A percentile compares a stretch with the other conserved stretches of the same genome.
Evolutionary conservation across 2,329 filamentous ascomycete genomes (phyloP).

Genomic region (Claviceps sp.): DNA sequence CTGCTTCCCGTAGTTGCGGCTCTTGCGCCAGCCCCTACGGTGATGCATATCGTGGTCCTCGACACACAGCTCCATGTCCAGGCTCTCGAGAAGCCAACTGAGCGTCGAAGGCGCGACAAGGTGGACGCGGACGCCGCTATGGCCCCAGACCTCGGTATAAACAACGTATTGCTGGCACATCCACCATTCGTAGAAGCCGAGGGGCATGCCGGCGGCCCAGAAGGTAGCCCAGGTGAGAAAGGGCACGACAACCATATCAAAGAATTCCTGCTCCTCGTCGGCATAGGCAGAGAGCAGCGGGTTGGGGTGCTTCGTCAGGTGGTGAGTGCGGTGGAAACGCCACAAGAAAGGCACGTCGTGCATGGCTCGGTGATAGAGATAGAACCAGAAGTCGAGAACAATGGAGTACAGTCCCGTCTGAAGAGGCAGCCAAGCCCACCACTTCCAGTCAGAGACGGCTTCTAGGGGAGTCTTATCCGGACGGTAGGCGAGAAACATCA

Average conservation of each 20-base stretch:
- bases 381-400: conserved; percentile 30
- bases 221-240: conserved; percentile 23
- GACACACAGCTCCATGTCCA: conserved; percentile 23
- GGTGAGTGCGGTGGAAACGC: conserved; percentile 30
- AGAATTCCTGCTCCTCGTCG: conserved; percentile 26
- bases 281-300: conserved; percentile 17
- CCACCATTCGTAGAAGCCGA: conserved; percentile 34
- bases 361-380: conserved; percentile 23
- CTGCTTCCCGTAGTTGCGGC: conserved; percentile 15
- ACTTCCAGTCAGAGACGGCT: conserved; percentile 4
- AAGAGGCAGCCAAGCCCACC: conserved; percentile 22
- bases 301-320: conserved; percentile 30
- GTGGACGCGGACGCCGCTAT: conserved; percentile 25
- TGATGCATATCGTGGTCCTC: conserved; percentile 29
- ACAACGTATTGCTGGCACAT: conserved; percentile 29
- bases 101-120: conserved; percentile 19
- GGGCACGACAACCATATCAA: conserved; percentile 27
- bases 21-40: conserved; percentile 22
- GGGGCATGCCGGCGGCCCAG: conserved; percentile 20
- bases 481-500: conserved; percentile 15
- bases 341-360: conserved; percentile 26
- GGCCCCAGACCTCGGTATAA: conserved; percentile 24
- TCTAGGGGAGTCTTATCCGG: conserved; percentile 12
- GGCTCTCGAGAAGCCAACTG: conserved; percentile 17
- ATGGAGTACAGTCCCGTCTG: conserved; percentile 15